Evolutionary conservation across 2,329 filamentous ascomycete species (phyloP).

Genomic region (Ophiocordyceps sinensis): DNA sequence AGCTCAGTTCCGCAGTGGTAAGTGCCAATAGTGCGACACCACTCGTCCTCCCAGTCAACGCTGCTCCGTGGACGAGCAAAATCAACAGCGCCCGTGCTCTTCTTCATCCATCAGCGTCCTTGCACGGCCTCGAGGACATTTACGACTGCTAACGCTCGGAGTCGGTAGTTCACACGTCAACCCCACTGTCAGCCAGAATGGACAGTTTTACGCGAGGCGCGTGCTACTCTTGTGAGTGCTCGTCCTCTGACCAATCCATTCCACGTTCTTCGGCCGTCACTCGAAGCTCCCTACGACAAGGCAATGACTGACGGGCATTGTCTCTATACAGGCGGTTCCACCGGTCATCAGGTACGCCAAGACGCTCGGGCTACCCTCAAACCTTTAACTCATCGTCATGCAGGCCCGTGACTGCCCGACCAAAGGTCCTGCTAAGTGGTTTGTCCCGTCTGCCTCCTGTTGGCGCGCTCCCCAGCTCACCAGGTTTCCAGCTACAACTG

Average conservation of each 20-base stretch:
- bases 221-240: conserved; percentile 36
- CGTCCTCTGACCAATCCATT: not conserved
- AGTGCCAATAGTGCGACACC: not conserved
- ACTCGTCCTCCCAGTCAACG: not conserved
- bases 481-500: conserved; percentile 57
- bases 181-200: conserved; percentile 15
- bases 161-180: not conserved
- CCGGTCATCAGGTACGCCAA: conserved; percentile 56
- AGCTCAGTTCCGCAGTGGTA: not conserved
- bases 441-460: conserved; percentile 17
- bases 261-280: not conserved
- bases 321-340: conserved; percentile 47
- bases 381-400: not conserved
- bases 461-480: not conserved
- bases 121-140: too few species aligned
- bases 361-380: not conserved
- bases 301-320: not conserved
- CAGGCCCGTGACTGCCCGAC: conserved; percentile 77
- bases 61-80: not conserved
- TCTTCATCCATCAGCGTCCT: too few species aligned
- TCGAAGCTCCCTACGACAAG: not conserved
- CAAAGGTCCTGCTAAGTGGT: conserved; percentile 73
- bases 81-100: too few species aligned
- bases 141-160: not conserved
- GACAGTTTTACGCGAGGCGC: conserved; percentile 27